Base-by-base conservation (phyloP, 2,329 filamentous ascomycete species). In the Penicillium sp. region DNA sequence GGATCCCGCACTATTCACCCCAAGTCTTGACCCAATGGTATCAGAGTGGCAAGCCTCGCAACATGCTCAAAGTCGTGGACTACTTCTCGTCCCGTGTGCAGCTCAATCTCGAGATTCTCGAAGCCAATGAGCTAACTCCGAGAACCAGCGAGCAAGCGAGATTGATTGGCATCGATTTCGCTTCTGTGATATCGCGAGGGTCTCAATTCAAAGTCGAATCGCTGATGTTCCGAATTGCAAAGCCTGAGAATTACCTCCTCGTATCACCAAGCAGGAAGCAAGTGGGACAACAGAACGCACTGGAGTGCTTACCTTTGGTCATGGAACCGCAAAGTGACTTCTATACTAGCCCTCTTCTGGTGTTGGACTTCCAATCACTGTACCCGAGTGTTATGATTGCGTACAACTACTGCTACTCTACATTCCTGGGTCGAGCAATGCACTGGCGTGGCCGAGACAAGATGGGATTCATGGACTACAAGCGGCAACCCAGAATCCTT, bases 191-290 rank as follows among this genome's bases (percentile, higher is more conserved):
- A 67, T 93, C 90, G 5, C 84, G 94, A 50, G 94, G 94, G 14
- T 97, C 92, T 0, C 94, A 99, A 69, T 97, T 95, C 82, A 99
- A 99, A 72, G 94, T 99, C 39, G 94, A 99, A 74, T 97, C 93
- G 1, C 87, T 97, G 64, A 97, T 99, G 94, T 97, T 97, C 67
- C 86, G 94, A 41, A 97, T 99, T 63, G 93, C 94, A 41, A 99
- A 99, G 70, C 92, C 94, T 0, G 94, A 99, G 71, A 96, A 94
- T 64, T 95, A 94, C 65, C 79, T 97, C 7, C 81, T 99, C 1
- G 84, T 96, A 1, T 97, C 92, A 6, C 94, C 94, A 0, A 95
- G 88, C 70, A 84, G 88, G 58, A 93, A 92, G 71, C 94, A 99
- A 71, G 93, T 97, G 1, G 93, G 92, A 3, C 85, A 88, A 24